phyloP scores from a whole-genome alignment of 2,329 filamentous ascomycete species.

The Aureobasidium uvarum region DNA sequence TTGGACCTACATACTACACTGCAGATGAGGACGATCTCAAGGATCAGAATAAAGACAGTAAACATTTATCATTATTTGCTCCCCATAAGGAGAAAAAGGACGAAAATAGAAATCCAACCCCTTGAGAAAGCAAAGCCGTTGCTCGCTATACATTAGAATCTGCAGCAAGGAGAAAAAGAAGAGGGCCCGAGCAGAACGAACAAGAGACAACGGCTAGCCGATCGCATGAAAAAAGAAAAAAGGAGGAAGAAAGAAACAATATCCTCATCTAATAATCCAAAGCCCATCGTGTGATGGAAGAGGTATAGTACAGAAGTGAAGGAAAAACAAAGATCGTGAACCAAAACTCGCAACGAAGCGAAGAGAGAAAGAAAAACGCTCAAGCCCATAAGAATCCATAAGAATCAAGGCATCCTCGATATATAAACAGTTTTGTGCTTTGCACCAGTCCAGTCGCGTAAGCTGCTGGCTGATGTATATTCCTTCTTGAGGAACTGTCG shows the following conservation, averaged over 20 bases:
- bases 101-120: constrained; percentile 9
- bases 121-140: constrained; percentile 15
- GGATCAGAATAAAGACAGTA: background rate
- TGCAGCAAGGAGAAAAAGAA: background rate
- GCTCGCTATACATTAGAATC: constrained; percentile 21
- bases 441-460: background rate
- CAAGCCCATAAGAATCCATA: background rate
- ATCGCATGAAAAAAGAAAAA: background rate
- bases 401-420: background rate
- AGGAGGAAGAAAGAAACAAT: background rate
- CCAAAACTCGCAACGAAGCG: background rate
- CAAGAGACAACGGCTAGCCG: constrained; percentile 4
- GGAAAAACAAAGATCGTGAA: background rate
- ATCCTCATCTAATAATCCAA: constrained; percentile 11
- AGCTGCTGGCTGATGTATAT: background rate
- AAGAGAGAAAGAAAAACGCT: background rate
- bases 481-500: constrained; percentile 2
- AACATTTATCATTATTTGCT: constrained; percentile 12
- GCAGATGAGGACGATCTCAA: too few relatives aligned
- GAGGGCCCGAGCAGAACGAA: background rate
- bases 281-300: background rate
- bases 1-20: too few relatives aligned
- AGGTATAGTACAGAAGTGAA: constrained; percentile 24
- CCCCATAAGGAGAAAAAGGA: background rate
- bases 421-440: constrained; percentile 18